Base-by-base conservation (phyloP, 2,329 filamentous ascomycete genomes). In the Xylariaceae sp. region DNA sequence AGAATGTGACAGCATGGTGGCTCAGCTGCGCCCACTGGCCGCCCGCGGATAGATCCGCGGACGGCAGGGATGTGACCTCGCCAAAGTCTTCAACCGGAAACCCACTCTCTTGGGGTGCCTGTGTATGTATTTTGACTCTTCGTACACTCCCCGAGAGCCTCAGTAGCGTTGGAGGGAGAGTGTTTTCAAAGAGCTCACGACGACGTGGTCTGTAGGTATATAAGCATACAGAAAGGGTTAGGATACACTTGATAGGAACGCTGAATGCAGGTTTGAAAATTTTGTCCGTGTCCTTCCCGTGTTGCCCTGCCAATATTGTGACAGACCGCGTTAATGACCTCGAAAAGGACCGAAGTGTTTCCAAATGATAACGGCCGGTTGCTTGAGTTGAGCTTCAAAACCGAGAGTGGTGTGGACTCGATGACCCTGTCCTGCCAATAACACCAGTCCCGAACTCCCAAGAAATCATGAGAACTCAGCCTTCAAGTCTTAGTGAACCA, bases 41-140 rank as follows among this genome's bases (percentile, higher is more conserved):
- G 59, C 13, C 53, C n/a, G 59, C 57, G 60, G 62, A 55, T 60
- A 64, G 62, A 64, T 62, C 62, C 60, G 62, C 62, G 41, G 47
- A 47, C 62, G 57, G 62, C 62, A 41, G 39, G 45, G 53, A 59
- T 62, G 55, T 13, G 18, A 60, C 59, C 48, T 50, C 52, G 30
- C 54, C 41, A 57, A 15, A 47, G 44, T 23, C 45, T n/a, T 51
- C 51, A 35, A 37, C 55, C 61, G 39, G 45, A 59, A 49, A 53
- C 54, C 47, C 41, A 56, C 52, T 54, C 55, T 44, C 49, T 58
- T 49, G 57, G 57, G 59, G 53, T 41, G 37, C 37, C 37, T 41
- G 11, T 41, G 37, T 41, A 41, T 41, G 17, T 18, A 18, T 18
- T 18, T 13, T 13, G 52, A 37, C 45, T 50, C 45, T 55, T 62